Base-by-base conservation (phyloP, 129 eudicot species). In the Flaveria ramosissima region DNA sequence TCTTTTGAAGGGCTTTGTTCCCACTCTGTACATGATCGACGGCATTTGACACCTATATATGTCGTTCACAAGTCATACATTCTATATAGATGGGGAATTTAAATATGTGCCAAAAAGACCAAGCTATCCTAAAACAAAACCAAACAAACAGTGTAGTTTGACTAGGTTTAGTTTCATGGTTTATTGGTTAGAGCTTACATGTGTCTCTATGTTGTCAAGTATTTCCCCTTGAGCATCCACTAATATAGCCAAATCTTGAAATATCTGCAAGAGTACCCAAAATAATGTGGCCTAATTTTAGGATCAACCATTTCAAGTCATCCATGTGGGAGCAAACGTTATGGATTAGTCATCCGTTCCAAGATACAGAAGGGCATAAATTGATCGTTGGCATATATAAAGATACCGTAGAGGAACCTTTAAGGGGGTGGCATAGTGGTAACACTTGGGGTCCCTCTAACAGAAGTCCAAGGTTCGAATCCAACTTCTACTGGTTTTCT, bases 171-270 rank as follows among this genome's bases (percentile, higher is more conserved):
- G 30, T 47, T 76, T 16, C 43, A 62, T 48, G 36, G 21, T 75
- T 48, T 47, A 6, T 70, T 24, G 39, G 32, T 24, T 48, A 21
- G 39, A 56, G 46, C 70, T 82, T 86, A 93, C 98, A 86, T 93
- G 91, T 68, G 92, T 85, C 71, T 93, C 98, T 53, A 93, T 93
- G 83, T 90, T 90, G 83, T 93, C 91, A 20, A 93, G 88, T 85
- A 88, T 80, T 74, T 90, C 98, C 47, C 97, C 96, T 82, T 90
- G 98, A 56, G 97, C 87, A 73, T 90, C 92, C 62, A 90, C 97
- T 81, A 93, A 74, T 19, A 93, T 92, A n/a, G 98, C 96, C 89
- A 93, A 82, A 86, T 93, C 98, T 66, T 84, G 32, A 81, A 93
- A 93, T 78, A 90, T 88, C 98, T 93, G 85, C 88, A 88, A 46